These are phyloP conservation scores for Phaeolepiota aurea DNA, from an alignment of 768 basidiomycete species.

Conservation along the genomic window DNA sequence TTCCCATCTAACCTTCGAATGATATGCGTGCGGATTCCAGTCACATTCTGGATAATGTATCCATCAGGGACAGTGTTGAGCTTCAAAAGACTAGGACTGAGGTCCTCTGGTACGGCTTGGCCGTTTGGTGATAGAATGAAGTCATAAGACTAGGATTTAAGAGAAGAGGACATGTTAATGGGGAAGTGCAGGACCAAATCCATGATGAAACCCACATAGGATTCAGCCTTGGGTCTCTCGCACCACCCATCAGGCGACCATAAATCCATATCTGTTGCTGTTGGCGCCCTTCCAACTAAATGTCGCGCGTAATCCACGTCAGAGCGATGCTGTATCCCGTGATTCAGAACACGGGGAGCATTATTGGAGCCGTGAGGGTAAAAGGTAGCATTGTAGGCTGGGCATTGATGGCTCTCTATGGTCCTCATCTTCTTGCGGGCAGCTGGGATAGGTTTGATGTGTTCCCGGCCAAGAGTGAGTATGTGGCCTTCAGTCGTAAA, in stretches of 20 bases:
- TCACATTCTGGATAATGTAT: constrained; percentile 66
- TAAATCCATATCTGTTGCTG: constrained; percentile 37
- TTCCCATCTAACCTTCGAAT: constrained; percentile 73
- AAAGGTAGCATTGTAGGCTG: constrained; percentile 56
- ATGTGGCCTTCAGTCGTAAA: constrained; percentile 96
- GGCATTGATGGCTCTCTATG: constrained; percentile 66
- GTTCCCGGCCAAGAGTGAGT: constrained; percentile 50
- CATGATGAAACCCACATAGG: constrained; percentile 45
- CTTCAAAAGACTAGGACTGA: constrained; percentile 60
- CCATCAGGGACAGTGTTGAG: constrained; percentile 57
- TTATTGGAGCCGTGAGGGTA: constrained; percentile 29
- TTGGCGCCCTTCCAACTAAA: constrained; percentile 48
- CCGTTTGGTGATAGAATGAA: constrained; percentile 68
- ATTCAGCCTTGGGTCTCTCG: constrained; percentile 54
- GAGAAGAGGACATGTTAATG: constrained; percentile 1
- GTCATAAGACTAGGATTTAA: constrained; percentile 57
- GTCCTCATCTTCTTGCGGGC: constrained; percentile 53
- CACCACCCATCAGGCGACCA: constrained; percentile 78
- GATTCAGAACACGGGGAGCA: constrained; percentile 39
- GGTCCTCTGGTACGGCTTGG: constrained; percentile 50
- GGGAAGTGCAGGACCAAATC: no score
- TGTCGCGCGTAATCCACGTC: constrained; percentile 80
- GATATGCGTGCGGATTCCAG: constrained; percentile 72
- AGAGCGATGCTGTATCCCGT: constrained; percentile 60
- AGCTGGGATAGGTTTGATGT: constrained; percentile 49